phyloP scores from a whole-genome alignment of 2,329 filamentous ascomycete genomes.

The Penicillium sp. region DNA sequence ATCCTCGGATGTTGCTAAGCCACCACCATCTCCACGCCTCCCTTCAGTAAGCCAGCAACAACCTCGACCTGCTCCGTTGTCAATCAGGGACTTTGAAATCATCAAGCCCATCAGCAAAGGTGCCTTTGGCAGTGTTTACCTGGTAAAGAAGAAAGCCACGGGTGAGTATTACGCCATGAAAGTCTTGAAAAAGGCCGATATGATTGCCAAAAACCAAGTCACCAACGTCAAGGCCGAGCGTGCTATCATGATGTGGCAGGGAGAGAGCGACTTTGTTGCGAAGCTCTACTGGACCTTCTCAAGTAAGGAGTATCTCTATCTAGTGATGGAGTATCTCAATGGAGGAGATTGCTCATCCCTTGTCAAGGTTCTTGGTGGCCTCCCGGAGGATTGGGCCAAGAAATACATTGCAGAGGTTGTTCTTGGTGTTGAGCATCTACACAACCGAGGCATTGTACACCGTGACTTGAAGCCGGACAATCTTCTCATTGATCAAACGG shows the following conservation, averaged over 20 bases:
- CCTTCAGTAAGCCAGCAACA: constrained; percentile 72
- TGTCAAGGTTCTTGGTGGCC: constrained; percentile 87
- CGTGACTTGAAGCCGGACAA: constrained; percentile 97
- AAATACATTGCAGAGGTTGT: constrained; percentile 97
- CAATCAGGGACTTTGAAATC: constrained; percentile 99
- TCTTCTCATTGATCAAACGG: constrained; percentile 92
- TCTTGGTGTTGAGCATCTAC: constrained; percentile 93
- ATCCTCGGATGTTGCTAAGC: constrained; percentile 67
- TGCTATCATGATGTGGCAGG: constrained; percentile 99
- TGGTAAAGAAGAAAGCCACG: constrained; percentile 98
- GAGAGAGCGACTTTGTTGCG: constrained; percentile 97
- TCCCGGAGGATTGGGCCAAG: constrained; percentile 97
- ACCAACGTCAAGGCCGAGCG: constrained; percentile 98
- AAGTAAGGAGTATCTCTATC: constrained; percentile 96
- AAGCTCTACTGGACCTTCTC: constrained; percentile 99
- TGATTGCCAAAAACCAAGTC: constrained; percentile 99
- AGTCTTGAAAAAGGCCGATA: constrained; percentile 98
- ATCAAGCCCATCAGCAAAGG: constrained; percentile 99
- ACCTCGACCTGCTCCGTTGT: constrained; percentile 84
- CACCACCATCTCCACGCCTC: constrained; percentile 80
- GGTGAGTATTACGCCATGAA: constrained; percentile 99
- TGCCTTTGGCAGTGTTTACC: constrained; percentile 94
- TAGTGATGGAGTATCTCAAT: constrained; percentile 99
- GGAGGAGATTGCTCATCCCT: constrained; percentile 95
- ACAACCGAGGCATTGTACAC: constrained; percentile 92